These are phyloP conservation scores for Cicer chorassanicum DNA, from an alignment of 306 rosid species.

Conservation along the genomic window DNA sequence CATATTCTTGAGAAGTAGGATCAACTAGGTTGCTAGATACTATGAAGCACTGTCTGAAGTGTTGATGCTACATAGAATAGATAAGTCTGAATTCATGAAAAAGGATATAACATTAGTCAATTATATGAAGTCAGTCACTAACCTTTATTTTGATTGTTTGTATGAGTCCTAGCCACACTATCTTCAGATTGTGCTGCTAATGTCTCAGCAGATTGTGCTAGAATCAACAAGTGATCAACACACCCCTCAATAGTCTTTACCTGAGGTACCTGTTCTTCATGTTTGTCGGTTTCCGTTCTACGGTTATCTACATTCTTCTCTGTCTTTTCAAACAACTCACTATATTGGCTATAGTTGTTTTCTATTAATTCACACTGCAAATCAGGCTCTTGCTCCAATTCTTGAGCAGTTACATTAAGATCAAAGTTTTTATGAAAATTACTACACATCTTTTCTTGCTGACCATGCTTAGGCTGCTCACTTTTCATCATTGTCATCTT, in stretches of 20 bases:
- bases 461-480: conserved; percentile 19
- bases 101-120: conserved; percentile 33
- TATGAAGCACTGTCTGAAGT: no score
- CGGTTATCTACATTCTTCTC: background rate
- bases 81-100: conserved; percentile 24
- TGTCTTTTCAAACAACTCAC: conserved; percentile 32
- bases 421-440: conserved; percentile 29
- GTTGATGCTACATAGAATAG: no score
- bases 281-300: conserved; percentile 18
- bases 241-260: conserved; percentile 25
- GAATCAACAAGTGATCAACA: conserved; percentile 46
- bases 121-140: background rate
- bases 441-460: conserved; percentile 2
- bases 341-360: background rate
- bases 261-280: conserved; percentile 11
- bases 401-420: conserved; percentile 43
- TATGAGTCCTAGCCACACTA: conserved; percentile 2
- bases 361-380: conserved; percentile 29
- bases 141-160: conserved; percentile 32
- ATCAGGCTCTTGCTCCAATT: conserved; percentile 28
- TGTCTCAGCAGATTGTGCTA: conserved; percentile 48
- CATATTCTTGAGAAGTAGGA: conserved; percentile 23
- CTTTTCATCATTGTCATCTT: conserved; percentile 37
- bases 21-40: conserved; percentile 16
- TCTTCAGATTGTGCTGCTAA: conserved; percentile 39